Evolutionary conservation across 305 asterid genomes (phyloP), one percentile per base, ranked within the genome.

Genomic region (Plantago coronopus): DNA sequence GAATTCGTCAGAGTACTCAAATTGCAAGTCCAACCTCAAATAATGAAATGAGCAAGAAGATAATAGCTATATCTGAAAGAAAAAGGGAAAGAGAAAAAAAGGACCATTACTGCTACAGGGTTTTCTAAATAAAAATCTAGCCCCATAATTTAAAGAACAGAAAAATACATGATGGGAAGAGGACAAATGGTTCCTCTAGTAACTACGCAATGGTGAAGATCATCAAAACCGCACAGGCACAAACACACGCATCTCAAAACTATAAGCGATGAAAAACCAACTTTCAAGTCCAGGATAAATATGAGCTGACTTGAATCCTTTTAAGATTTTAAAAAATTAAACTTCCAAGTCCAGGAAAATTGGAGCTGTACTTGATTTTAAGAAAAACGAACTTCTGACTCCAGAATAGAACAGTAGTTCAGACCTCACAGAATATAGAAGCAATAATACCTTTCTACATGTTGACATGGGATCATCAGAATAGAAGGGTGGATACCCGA

Each of bases 401-500:
- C 37, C 42, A 34, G 12, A 34, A 34, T 34, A 55, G 31, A 29
- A 13, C 29, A n/a, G 22, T 17, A 17, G 17, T 31, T 31, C 23
- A 31, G 4, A 31, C 19, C 13, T 29, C 42, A 34, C 42, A 34
- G 7, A 19, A 17, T 23, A 23, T 48, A 17, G 40, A 11, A 34
- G 15, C 40, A 23, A 17, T 53, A 48, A 61, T 65, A 77, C 82
- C 82, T 77, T 77, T 58, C 74, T 61, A 64, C 79, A 77, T 12
- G 82, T 77, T 23, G 72, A 64, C 72, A 70, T 74, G 20, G 79
- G 77, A 8, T 77, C 74, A 60, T 77, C 82, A 7, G 82, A 70
- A 66, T 68, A 73, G 65, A 77, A 77, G 17, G 82, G 82, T 29
- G 82, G 82, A 61, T 73, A 74, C 2, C 82, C 82, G 42, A 77